Base-by-base conservation (phyloP, 257 asterid species). In the Solanum pimpinellifolium region DNA sequence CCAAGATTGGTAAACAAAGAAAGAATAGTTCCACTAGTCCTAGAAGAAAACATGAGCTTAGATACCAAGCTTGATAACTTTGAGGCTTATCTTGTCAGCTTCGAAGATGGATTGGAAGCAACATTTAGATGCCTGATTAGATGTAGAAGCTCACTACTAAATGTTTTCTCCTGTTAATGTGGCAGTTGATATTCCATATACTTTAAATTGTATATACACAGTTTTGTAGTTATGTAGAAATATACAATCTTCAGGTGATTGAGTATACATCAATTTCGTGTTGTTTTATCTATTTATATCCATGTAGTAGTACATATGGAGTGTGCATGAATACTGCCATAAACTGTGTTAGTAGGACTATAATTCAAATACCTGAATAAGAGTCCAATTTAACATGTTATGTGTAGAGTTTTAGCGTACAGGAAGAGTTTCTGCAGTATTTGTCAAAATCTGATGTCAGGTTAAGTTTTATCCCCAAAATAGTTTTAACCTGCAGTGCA, bases 1-100 rank as follows among this genome's bases (percentile, higher is more conserved):
- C 88, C 90, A 52, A 91, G 88, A 47, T 80, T 91, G 70, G 74
- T 88, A 44, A 84, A 83, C 21, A 90, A 83, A 41, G 90, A 88
- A 77, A 65, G 68, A 69, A 88, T 88, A 11, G 86, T 85, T 41
- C 69, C 85, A 12, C 88, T 86, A 84, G 87, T 41, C 44, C 82
- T 86, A 69, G 29, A 65, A 56, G 83, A 88, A 27, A 66, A 44
- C 20, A 9, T 13, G 49, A 91, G 89, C 52, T 80, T 47, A 47
- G 44, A 49, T 5, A 9, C 44, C 62, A 89, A 89, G 72, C 39
- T 91, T 4, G 86, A 90, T 85, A 90, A 60, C 25, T 86, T 86
- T 20, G 92, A 91, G 46, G 85, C 70, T 27, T 9, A 82, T 16
- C 85, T 44, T 49, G 46, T n/a, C 29, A 59, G 18, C 25, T 27